A percentile compares a stretch with the other conserved stretches of the same genome.
Conservation (phyloP, 78 protist genomes). For the Planoprotostelium fungivorum region DNA sequence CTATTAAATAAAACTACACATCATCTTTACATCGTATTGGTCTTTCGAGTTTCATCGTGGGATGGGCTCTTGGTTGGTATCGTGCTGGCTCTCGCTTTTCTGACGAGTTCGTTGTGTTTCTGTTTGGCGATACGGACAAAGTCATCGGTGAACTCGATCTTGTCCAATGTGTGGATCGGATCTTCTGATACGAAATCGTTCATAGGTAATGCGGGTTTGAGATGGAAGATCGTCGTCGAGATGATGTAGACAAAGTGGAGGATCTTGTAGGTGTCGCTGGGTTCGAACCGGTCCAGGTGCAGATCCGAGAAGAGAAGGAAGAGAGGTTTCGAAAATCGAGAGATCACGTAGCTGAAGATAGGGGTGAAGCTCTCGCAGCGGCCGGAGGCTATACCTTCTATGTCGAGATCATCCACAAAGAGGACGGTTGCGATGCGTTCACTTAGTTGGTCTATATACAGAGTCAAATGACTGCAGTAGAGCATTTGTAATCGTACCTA, state of each 20-base stretch:
- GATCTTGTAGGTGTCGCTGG: neutral
- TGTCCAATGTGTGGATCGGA: neutral
- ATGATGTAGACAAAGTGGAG: neutral
- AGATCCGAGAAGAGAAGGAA: neutral
- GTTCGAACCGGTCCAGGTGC: neutral
- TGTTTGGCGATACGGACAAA: neutral
- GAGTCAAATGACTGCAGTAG: no score
- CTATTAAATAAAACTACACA: no score
- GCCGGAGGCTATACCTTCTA: neutral
- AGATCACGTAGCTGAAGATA: neutral
- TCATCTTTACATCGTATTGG: no score
- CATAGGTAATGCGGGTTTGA: neutral
- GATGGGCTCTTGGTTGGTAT: neutral
- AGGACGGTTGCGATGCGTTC: neutral
- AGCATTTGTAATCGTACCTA: no score
- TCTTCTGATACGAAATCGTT: neutral
- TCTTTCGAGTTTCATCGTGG: no score
- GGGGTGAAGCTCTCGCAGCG: neutral
- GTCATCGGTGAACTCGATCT: neutral
- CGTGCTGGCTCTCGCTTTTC: neutral
- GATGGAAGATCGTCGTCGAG: neutral
- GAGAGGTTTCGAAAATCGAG: neutral
- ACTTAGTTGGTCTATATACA: no score
- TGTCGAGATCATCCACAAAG: neutral
- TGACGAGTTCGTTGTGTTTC: neutral